Evolutionary conservation across 352 stramenopile genomes (phyloP).

Genomic region (Globisporangium cederbergense): DNA sequence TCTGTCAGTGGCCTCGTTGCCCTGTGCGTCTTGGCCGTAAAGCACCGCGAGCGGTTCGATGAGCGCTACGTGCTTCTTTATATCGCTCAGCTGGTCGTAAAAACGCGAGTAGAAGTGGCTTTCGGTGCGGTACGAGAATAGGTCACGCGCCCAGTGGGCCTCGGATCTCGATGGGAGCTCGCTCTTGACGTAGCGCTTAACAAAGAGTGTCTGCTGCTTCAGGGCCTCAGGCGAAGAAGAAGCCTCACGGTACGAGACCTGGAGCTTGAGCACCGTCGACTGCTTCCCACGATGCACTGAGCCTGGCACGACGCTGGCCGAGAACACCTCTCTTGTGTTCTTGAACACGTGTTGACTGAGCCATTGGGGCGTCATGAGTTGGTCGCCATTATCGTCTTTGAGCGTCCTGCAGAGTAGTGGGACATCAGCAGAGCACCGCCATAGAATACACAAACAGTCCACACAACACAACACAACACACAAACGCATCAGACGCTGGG

Average conservation of each 20-base stretch:
- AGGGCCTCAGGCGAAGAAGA: background rate
- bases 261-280: conserved; percentile 40
- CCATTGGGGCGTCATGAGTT: conserved; percentile 43
- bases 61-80: conserved; percentile 26
- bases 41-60: conserved; percentile 46
- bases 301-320: conserved; percentile 24
- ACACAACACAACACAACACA: background rate
- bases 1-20: conserved; percentile 26
- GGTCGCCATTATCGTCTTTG: conserved; percentile 19
- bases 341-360: conserved; percentile 32
- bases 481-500: background rate
- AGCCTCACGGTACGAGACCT: conserved; percentile 22
- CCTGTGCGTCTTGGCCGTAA: conserved; percentile 26
- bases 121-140: conserved; percentile 60
- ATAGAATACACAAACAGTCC: conserved; percentile 1
- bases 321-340: conserved; percentile 10
- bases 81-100: conserved; percentile 25
- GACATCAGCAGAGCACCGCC: background rate
- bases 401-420: conserved; percentile 32
- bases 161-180: conserved; percentile 42
- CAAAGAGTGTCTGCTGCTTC: conserved; percentile 32
- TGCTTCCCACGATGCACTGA: conserved; percentile 56
- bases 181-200: conserved; percentile 59
- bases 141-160: conserved; percentile 51
- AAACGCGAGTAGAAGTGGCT: conserved; percentile 54